These are phyloP conservation scores for Erythrophleum fordii DNA, from an alignment of 306 rosid genomes.

Conservation along the genomic window DNA sequence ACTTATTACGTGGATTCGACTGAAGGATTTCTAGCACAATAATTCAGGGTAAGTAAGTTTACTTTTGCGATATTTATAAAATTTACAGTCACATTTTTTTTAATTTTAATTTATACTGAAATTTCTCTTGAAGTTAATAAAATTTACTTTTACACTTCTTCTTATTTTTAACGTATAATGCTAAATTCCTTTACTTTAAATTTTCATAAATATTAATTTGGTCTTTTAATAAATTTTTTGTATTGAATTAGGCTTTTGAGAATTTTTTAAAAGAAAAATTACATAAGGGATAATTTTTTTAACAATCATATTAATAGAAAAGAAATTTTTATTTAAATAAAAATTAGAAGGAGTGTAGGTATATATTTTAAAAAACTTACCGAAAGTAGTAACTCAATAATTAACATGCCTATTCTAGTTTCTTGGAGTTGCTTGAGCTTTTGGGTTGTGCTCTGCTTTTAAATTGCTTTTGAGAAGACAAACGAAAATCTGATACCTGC, in stretches of 20 bases:
- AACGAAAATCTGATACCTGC: neutral
- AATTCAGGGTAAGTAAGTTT: neutral
- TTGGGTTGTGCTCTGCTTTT: neutral
- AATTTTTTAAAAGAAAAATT: no score
- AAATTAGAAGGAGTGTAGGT: neutral
- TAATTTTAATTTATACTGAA: no score
- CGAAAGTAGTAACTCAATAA: neutral
- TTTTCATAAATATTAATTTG: neutral
- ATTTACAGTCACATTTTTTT: neutral
- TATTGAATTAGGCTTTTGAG: neutral
- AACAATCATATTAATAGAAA: neutral
- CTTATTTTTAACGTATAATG: no score
- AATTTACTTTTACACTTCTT: neutral
- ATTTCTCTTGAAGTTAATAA: neutral
- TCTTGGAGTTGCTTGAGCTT: conserved; percentile 16
- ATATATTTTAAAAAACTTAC: neutral
- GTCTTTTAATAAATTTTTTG: neutral
- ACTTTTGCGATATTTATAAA: neutral
- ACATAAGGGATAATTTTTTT: no score
- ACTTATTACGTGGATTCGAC: neutral
- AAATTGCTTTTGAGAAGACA: neutral
- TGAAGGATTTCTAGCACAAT: neutral
- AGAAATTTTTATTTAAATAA: neutral
- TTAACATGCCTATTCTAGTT: neutral
- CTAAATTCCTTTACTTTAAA: no score